Evolutionary conservation across 371 early-diverging fungal genomes (phyloP).

Genomic region (Dinochytrium kinnereticum): DNA sequence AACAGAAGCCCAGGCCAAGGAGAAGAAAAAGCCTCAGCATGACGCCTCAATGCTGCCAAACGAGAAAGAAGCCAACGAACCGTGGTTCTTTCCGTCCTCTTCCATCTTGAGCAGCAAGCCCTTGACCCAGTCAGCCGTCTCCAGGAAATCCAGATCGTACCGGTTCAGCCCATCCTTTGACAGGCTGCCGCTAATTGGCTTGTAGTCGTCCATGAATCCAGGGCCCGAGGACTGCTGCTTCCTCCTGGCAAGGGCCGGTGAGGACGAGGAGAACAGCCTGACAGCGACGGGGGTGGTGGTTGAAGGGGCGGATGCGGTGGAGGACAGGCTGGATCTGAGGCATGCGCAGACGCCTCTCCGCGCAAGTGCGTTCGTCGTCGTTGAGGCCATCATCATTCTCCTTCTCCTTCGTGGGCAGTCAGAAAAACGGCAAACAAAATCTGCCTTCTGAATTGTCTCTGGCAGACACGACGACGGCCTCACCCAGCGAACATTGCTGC

Average conservation of each 20-base stretch:
- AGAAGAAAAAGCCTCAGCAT: no score
- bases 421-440: no score
- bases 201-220: neutral
- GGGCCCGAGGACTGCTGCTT: neutral
- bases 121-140: conserved; percentile 48
- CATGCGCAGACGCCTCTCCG: no score
- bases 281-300: neutral
- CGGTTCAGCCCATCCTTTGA: conserved; percentile 43
- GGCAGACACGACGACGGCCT: no score
- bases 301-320: no score
- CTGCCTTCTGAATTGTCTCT: no score
- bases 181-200: conserved; percentile 31
- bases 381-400: no score
- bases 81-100: neutral
- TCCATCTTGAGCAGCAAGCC: conserved; percentile 42
- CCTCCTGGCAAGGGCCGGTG: neutral
- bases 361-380: no score
- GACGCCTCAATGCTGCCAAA: neutral
- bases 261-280: neutral
- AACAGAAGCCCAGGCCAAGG: no score
- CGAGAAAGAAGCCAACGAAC: neutral
- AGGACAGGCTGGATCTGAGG: no score
- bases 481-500: no score
- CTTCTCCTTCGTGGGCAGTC: no score
- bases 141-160: conserved; percentile 50